phyloP scores from a whole-genome alignment of 2,329 filamentous ascomycete genomes.

The Falciphora oryzae region DNA sequence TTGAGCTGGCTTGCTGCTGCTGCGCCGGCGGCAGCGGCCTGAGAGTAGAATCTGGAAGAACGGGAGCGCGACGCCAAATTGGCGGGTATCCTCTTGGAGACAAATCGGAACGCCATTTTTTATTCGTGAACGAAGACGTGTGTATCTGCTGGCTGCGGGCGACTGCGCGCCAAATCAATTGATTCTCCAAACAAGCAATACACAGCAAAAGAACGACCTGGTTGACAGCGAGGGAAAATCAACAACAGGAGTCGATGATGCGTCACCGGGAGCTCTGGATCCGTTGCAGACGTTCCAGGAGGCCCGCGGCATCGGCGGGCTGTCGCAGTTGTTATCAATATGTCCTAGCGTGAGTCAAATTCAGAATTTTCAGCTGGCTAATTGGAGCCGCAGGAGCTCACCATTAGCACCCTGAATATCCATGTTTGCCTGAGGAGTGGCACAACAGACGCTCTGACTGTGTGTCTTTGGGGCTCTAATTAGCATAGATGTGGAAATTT shows the following conservation, averaged over 20 bases:
- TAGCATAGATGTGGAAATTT: no score
- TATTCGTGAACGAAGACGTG: background rate
- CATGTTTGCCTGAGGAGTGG: no score
- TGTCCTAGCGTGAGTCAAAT: background rate
- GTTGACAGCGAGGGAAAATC: background rate
- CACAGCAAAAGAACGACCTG: background rate
- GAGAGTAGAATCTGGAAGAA: constrained; percentile 7
- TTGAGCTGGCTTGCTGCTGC: constrained; percentile 3
- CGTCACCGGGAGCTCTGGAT: background rate
- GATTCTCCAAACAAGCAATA: background rate
- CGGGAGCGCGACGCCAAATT: constrained; percentile 9
- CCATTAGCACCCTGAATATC: no score
- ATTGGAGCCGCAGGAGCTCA: background rate
- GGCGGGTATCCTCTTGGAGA: constrained; percentile 9
- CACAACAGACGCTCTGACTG: no score
- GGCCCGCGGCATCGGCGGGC: background rate
- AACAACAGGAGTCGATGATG: background rate
- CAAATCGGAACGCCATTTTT: constrained; percentile 8
- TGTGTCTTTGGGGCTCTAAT: no score
- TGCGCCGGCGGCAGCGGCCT: constrained; percentile 1
- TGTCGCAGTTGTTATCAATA: background rate
- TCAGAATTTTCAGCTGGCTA: background rate
- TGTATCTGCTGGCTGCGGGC: background rate
- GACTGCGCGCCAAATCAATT: background rate
- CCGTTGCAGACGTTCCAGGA: background rate